phyloP scores from a whole-genome alignment of 768 basidiomycete species.

The Auricularia heimuer region DNA sequence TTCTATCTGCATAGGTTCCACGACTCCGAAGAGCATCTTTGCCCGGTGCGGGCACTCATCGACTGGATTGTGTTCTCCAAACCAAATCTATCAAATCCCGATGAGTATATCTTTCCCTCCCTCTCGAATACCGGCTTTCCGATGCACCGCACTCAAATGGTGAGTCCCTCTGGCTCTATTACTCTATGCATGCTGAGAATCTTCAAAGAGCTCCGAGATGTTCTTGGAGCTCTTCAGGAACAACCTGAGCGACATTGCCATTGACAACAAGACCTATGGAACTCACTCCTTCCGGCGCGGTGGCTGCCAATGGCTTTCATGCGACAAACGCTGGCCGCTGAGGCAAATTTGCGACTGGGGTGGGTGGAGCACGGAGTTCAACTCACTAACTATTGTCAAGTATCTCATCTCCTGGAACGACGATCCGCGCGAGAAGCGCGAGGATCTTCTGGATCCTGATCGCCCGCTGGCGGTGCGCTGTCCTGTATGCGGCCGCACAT shows the following conservation, averaged over 20 bases:
- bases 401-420: slow-evolving; percentile 35
- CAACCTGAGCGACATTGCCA: slow-evolving; percentile 29
- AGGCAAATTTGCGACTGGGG: slow-evolving; percentile 36
- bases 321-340: slow-evolving; percentile 25
- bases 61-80: background rate
- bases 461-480: slow-evolving; percentile 17
- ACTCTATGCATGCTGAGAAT: background rate
- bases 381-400: slow-evolving; percentile 31
- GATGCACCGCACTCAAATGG: no score
- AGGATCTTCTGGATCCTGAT: slow-evolving; percentile 29
- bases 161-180: no score
- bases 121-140: no score
- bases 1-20: slow-evolving; percentile 19
- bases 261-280: slow-evolving; percentile 30
- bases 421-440: slow-evolving; percentile 21
- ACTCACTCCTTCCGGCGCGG: slow-evolving; percentile 33
- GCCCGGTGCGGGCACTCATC: slow-evolving; percentile 22
- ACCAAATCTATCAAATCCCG: no score
- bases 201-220: slow-evolving; percentile 23
- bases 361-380: slow-evolving; percentile 32
- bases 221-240: slow-evolving; percentile 31
- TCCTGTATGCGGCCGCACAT: slow-evolving; percentile 21
- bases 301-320: slow-evolving; percentile 31
- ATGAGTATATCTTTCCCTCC: no score
- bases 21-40: slow-evolving; percentile 21